These are phyloP conservation scores for Lactifluus echinatus DNA, from an alignment of 768 basidiomycete genomes.

Conservation along the genomic window DNA sequence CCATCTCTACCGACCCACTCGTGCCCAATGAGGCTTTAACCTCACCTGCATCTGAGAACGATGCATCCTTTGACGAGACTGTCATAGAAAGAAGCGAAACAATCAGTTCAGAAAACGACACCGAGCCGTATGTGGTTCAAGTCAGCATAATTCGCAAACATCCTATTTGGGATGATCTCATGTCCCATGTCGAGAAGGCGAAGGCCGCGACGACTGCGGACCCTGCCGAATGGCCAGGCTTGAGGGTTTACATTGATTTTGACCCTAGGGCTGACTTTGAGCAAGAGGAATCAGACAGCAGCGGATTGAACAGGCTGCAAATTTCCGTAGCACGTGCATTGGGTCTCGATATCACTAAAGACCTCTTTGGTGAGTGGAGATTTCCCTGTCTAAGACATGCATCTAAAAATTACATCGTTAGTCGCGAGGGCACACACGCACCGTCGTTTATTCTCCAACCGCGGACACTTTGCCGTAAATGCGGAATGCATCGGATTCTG, in stretches of 20 bases:
- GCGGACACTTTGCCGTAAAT: conserved; percentile 14
- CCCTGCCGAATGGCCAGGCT: conserved; percentile 12
- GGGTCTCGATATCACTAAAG: conserved; percentile 12
- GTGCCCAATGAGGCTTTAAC: not conserved
- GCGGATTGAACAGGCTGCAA: not conserved
- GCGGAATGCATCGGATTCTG: conserved; percentile 19
- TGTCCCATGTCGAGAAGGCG: conserved; percentile 5
- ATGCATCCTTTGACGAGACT: conserved; percentile 5
- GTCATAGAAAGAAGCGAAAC: not conserved
- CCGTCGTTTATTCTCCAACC: conserved; percentile 5
- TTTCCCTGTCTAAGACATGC: not conserved
- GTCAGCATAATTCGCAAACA: conserved; percentile 11
- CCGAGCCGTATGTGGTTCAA: conserved; percentile 11
- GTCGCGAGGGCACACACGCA: conserved; percentile 11
- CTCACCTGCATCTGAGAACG: not conserved
- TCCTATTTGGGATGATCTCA: conserved; percentile 7
- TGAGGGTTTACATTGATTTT: conserved; percentile 14
- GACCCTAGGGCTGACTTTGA: conserved; percentile 7
- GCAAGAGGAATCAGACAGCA: not conserved
- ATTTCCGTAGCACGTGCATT: conserved; percentile 5
- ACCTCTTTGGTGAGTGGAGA: conserved; percentile 15
- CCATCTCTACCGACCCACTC: not conserved
- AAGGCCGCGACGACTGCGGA: not conserved
- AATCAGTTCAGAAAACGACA: not conserved
- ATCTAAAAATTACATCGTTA: not conserved